Base-by-base conservation (phyloP, 1,284 basidiomycete genomes). In the Cryptococcus wingfieldii region DNA sequence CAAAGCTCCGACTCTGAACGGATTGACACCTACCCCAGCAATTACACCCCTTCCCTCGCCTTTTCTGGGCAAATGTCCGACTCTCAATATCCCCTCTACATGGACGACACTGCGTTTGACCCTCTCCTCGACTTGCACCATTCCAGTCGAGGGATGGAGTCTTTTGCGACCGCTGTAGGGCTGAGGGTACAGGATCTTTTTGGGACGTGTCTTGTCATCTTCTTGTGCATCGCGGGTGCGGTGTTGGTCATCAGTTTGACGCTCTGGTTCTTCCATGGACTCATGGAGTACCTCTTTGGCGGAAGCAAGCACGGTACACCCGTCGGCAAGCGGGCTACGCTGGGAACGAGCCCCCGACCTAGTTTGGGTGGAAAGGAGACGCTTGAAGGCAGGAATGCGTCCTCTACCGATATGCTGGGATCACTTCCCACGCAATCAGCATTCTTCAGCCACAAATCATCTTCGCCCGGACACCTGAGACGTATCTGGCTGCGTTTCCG, bases 161-260 rank as follows among this genome's bases (percentile, higher is more conserved):
- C 86, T 0, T 90, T 89, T 66, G 88, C 90, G 0, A 84, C 84
- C 58, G 81, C 88, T 16, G 78, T 95, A 34, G 95, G 94, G 19
- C 70, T 98, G 1, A 82, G 85, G 5, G 86, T 88, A 3, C 80
- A 86, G 66, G 89, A 95, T 70, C 80, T 97, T 16, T 98, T 94
- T 67, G 84, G 85, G 23, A 86, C 87, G 23, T 93, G 89, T 71
- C 77, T 94, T 10, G 79, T 86, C 39, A 78, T 97, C 53, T 97
- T 95, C 80, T 80, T 95, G 45, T 81, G 83, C 49, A 86, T 97
- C 61, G 78, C 89, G 19, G 89, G 83, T 1, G 86, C 80, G 9
- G 83, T 87, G 19, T 82, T 90, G 56, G 78, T 81, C 18, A 67
- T 92, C 48, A 89, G 88, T 62, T 59, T 86, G 28, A 55, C 87